Evolutionary conservation across 768 basidiomycete species (phyloP).

Genomic region (Naganishia onofrii): DNA sequence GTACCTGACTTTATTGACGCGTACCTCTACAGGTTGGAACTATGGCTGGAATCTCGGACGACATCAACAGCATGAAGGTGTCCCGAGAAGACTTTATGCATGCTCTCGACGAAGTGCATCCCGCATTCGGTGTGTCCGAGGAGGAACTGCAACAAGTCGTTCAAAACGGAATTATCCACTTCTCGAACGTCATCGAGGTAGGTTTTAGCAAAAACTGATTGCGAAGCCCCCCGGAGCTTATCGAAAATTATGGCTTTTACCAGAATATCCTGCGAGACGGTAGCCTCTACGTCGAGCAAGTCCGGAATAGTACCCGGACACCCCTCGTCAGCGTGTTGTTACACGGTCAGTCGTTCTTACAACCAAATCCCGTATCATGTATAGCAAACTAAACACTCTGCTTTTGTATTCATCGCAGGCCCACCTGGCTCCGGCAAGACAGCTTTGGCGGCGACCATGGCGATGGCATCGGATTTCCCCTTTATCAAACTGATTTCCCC

Average conservation of each 20-base stretch:
- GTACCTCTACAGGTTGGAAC: slow-evolving; percentile 67
- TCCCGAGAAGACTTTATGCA: slow-evolving; percentile 79
- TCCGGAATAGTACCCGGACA: slow-evolving; percentile 80
- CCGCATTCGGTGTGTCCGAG: slow-evolving; percentile 95
- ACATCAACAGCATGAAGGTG: slow-evolving; percentile 88
- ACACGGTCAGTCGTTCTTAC: slow-evolving; percentile 57
- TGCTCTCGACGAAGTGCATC: slow-evolving; percentile 89
- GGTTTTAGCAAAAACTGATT: slow-evolving; percentile 52
- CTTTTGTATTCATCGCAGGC: slow-evolving; percentile 50
- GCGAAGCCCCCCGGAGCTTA: too few relatives aligned
- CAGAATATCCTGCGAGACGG: slow-evolving; percentile 86
- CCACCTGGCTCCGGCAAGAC: slow-evolving; percentile 91
- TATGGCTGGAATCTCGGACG: slow-evolving; percentile 92
- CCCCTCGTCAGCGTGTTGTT: slow-evolving; percentile 86
- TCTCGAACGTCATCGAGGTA: slow-evolving; percentile 70
- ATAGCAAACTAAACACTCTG: neutral
- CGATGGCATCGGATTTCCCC: slow-evolving; percentile 86
- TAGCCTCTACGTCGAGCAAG: slow-evolving; percentile 86
- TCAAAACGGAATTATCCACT: slow-evolving; percentile 92
- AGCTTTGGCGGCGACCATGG: slow-evolving; percentile 88
- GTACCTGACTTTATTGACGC: slow-evolving; percentile 23
- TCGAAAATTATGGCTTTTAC: too few relatives aligned
- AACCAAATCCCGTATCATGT: neutral
- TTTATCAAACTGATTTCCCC: slow-evolving; percentile 98
- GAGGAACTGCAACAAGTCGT: slow-evolving; percentile 81